Conservation (phyloP, 164 flowering plant genomes). For the Vitis amurensis region DNA sequence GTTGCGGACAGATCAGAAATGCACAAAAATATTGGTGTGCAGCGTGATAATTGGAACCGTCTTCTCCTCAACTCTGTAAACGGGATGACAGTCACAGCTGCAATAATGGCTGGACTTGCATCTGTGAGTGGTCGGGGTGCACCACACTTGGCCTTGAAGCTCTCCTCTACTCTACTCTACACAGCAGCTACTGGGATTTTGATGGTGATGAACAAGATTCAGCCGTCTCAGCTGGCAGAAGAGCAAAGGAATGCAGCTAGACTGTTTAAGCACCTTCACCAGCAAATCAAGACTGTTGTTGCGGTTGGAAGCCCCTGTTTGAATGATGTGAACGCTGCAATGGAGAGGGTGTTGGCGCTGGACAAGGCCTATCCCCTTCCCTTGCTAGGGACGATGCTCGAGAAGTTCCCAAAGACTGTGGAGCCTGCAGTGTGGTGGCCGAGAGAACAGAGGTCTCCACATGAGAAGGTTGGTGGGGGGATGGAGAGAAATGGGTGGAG, state of each 20-base stretch:
- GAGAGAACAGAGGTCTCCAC: background rate
- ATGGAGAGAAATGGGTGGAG: constrained; percentile 13
- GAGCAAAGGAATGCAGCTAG: constrained; percentile 18
- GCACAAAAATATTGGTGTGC: background rate
- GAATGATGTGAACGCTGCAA: constrained; percentile 3
- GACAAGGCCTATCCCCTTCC: constrained; percentile 23
- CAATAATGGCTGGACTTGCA: constrained; percentile 4
- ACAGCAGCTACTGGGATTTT: constrained; percentile 11
- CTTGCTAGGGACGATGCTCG: constrained; percentile 16
- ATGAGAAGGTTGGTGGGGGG: background rate
- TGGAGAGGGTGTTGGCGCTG: constrained; percentile 12
- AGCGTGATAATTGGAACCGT: constrained; percentile 12
- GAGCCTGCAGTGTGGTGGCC: constrained; percentile 22
- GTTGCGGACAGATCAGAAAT: constrained; percentile 2
- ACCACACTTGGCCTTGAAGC: constrained; percentile 6
- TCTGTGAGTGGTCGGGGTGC: background rate
- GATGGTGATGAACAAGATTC: constrained; percentile 19
- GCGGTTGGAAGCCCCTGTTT: background rate
- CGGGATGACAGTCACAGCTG: constrained; percentile 6
- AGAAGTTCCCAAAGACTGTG: constrained; percentile 9
- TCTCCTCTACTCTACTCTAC: constrained; percentile 10
- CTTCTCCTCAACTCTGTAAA: constrained; percentile 10
- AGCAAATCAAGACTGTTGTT: background rate
- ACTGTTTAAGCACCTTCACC: constrained; percentile 11
- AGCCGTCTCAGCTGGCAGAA: constrained; percentile 24